phyloP scores from a whole-genome alignment of 768 basidiomycete genomes.

The Lentinus brumalis region DNA sequence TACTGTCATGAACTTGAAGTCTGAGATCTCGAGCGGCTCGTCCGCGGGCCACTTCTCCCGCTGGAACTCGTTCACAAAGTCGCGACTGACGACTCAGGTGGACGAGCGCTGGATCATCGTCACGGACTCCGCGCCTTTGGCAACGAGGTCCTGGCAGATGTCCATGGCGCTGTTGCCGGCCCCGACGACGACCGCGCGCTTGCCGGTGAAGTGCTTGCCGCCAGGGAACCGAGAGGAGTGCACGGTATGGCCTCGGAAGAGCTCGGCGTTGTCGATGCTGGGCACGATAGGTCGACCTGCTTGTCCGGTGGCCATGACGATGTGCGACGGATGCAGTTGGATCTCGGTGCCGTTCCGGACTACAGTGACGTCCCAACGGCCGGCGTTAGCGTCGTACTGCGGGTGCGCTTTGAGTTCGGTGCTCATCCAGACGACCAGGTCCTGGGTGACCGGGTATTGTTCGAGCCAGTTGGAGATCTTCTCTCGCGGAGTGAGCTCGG shows the following conservation, averaged over 20 bases:
- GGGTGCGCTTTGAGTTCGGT: conserved; percentile 41
- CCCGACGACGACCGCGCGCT: conserved; percentile 70
- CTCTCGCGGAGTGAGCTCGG: conserved; percentile 40
- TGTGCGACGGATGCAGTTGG: conserved; percentile 47
- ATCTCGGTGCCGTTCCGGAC: conserved; percentile 36
- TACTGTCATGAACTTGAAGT: conserved; percentile 36
- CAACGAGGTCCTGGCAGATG: conserved; percentile 22
- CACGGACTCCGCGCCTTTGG: conserved; percentile 35
- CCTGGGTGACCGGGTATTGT: conserved; percentile 57
- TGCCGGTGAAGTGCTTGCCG: conserved; percentile 53
- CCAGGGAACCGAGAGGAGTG: conserved; percentile 57
- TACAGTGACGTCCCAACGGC: conserved; percentile 49
- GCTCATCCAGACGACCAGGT: conserved; percentile 65
- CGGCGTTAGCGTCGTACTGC: conserved; percentile 38
- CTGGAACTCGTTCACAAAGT: conserved; percentile 2
- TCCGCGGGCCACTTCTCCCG: conserved; percentile 23
- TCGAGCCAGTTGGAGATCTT: conserved; percentile 75
- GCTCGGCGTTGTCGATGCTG: conserved; percentile 44
- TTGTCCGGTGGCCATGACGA: conserved; percentile 60
- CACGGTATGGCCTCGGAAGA: conserved; percentile 50
- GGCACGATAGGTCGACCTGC: conserved; percentile 50
- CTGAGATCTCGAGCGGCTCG: conserved; percentile 38
- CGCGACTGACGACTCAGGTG: conserved; percentile 34
- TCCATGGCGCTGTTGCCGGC: conserved; percentile 48
- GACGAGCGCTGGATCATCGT: conserved; percentile 46